These are phyloP conservation scores for Knufia petricola DNA, from an alignment of 2,329 filamentous ascomycete species.

Conservation along the genomic window DNA sequence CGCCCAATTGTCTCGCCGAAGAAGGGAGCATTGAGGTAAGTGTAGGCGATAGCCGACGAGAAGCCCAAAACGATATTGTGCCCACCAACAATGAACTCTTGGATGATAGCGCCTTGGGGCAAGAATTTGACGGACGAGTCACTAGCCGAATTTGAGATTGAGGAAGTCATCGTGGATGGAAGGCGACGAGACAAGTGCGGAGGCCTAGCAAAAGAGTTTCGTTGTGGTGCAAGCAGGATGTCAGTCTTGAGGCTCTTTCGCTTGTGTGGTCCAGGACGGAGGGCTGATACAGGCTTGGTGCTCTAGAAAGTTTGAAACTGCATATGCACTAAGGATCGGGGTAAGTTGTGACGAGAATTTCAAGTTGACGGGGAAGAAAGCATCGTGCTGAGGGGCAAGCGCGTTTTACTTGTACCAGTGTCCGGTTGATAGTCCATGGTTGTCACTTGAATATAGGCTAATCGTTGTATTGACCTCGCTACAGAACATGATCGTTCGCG, in stretches of 20 bases:
- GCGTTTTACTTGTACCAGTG: background rate
- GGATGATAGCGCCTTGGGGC: conserved; percentile 38
- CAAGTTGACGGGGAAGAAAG: background rate
- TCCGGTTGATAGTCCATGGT: background rate
- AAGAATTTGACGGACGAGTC: conserved; percentile 37
- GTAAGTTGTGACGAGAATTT: background rate
- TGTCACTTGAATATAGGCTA: background rate
- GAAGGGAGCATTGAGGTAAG: conserved; percentile 62
- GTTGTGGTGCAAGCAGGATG: no score
- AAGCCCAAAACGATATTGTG: conserved; percentile 86
- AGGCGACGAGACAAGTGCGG: no score
- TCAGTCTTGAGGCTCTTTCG: background rate
- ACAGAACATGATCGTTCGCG: background rate
- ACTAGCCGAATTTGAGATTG: background rate
- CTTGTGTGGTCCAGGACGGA: background rate
- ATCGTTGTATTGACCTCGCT: background rate
- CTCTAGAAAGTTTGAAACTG: background rate
- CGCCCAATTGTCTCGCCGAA: conserved; percentile 92
- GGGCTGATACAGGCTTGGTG: background rate
- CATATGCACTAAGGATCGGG: background rate
- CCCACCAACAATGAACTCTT: conserved; percentile 67
- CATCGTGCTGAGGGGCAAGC: background rate
- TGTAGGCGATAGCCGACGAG: conserved; percentile 64
- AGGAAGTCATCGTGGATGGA: background rate
- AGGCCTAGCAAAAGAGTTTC: background rate